Conservation (phyloP, 208 protist species). For the Crithidia bombi region DNA sequence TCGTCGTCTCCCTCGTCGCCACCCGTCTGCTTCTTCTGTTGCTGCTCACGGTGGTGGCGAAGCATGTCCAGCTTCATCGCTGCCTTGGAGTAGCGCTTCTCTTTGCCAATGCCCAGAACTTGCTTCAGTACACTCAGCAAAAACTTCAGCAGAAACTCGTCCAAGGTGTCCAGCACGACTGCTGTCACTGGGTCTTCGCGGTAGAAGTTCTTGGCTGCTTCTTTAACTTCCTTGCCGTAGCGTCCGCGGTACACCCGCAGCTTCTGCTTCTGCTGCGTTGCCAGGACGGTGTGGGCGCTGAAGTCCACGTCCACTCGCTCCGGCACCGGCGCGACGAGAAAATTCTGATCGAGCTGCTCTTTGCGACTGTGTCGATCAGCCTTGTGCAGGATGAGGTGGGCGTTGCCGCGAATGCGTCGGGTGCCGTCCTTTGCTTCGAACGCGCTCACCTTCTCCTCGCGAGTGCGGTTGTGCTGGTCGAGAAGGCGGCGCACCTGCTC, state of each 20-base stretch:
- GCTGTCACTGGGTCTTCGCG: constrained; percentile 83
- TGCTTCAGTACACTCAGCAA: constrained; percentile 86
- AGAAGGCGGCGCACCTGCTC: constrained; percentile 64
- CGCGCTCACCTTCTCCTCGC: constrained; percentile 77
- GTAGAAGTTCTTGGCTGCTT: constrained; percentile 88
- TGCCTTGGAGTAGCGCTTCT: constrained; percentile 64
- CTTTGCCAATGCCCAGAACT: constrained; percentile 87
- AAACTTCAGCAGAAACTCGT: constrained; percentile 90
- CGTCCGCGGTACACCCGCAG: constrained; percentile 84
- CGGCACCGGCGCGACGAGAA: constrained; percentile 69
- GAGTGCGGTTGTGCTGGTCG: constrained; percentile 71
- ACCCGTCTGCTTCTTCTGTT: constrained; percentile 13
- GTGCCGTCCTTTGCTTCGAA: constrained; percentile 91
- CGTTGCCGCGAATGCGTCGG: constrained; percentile 83
- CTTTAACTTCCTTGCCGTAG: constrained; percentile 75
- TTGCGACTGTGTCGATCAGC: constrained; percentile 51
- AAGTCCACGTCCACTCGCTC: constrained; percentile 90
- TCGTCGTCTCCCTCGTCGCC: constrained; percentile 9
- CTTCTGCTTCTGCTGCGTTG: constrained; percentile 91
- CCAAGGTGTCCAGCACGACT: constrained; percentile 88
- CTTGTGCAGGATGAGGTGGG: constrained; percentile 66
- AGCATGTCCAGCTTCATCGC: constrained; percentile 78
- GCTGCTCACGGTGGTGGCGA: constrained; percentile 45
- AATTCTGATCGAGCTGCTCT: constrained; percentile 75
- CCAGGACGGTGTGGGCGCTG: constrained; percentile 83